Percentiles rank a stretch among this genome's conserved stretches.
Evolutionary conservation across 768 basidiomycete species (phyloP).

Genomic region (Rubroboletus pulcherrimus): DNA sequence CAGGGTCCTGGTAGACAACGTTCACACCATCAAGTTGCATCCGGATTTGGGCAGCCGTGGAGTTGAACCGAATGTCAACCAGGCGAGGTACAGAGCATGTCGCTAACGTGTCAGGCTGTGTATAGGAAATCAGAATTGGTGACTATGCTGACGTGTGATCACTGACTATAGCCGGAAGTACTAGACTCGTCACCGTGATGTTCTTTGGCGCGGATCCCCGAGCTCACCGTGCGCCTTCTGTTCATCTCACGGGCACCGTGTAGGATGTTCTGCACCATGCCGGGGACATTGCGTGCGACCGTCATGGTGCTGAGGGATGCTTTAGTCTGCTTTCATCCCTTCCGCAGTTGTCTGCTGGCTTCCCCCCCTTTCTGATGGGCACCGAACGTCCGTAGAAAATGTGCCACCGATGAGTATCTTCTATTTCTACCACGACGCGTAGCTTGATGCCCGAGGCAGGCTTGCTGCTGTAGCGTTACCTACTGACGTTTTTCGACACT

Average conservation of each 20-base stretch:
- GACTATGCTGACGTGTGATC: conserved; percentile 21
- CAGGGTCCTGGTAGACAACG: conserved; percentile 21
- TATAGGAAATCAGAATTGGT: conserved; percentile 6
- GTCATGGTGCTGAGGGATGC: conserved; percentile 1
- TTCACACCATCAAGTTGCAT: conserved; percentile 19
- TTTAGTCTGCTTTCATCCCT: conserved; percentile 7
- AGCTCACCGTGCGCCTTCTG: conserved; percentile 4
- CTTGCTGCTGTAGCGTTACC: conserved; percentile 7
- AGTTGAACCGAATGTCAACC: conserved; percentile 10
- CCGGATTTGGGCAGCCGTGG: conserved; percentile 23
- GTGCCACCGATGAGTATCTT: conserved; percentile 17
- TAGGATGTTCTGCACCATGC: conserved; percentile 8
- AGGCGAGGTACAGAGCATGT: conserved; percentile 19
- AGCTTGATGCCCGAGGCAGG: conserved; percentile 19
- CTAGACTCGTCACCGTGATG: conserved; percentile 13
- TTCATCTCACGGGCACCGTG: conserved; percentile 9
- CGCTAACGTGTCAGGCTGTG: conserved; percentile 21
- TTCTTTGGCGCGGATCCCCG: conserved; percentile 4
- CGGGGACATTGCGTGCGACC: neutral
- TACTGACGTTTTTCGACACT: conserved; percentile 1
- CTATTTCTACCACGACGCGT: conserved; percentile 20
- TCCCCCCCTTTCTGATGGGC: conserved; percentile 11
- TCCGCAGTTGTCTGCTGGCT: conserved; percentile 9
- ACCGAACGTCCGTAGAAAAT: conserved; percentile 6
- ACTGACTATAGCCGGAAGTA: conserved; percentile 4